Percentiles rank a stretch among this genome's conserved stretches.
Evolutionary conservation across 1,139 yeast genomes (phyloP).

Genomic region (Kluyveromyces sp.): DNA sequence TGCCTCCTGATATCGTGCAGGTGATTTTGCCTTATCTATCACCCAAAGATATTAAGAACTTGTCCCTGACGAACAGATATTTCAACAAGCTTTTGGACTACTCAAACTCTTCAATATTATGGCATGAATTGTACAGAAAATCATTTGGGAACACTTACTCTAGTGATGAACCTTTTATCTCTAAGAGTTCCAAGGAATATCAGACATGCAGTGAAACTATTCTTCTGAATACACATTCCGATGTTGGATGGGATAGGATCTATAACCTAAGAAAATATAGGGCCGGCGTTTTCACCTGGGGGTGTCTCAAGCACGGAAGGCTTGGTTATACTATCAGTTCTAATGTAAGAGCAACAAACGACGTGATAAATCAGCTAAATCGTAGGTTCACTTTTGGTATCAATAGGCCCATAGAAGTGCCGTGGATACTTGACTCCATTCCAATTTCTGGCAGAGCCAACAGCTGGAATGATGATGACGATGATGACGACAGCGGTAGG

Average conservation of each 20-base stretch:
- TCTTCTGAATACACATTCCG: constrained; percentile 24
- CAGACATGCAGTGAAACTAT: constrained; percentile 30
- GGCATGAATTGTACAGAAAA: constrained; percentile 44
- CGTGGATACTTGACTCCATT: constrained; percentile 24
- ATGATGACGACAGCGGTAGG: not conserved
- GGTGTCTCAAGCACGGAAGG: constrained; percentile 46
- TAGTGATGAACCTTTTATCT: constrained; percentile 38
- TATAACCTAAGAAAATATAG: constrained; percentile 39
- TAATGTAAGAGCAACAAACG: constrained; percentile 29
- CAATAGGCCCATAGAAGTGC: constrained; percentile 39
- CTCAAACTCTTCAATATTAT: constrained; percentile 37
- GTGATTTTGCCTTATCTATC: constrained; percentile 32
- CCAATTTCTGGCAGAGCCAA: constrained; percentile 7
- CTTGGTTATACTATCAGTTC: constrained; percentile 44
- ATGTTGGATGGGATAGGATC: constrained; percentile 44
- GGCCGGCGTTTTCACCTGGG: constrained; percentile 58
- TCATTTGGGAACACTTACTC: constrained; percentile 39
- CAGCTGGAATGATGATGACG: constrained; percentile 21
- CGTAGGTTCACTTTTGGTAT: constrained; percentile 35
- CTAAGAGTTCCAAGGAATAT: constrained; percentile 16
- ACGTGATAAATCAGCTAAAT: constrained; percentile 26
- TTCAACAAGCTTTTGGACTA: constrained; percentile 30
- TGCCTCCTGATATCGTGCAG: constrained; percentile 30
- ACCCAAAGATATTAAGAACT: constrained; percentile 41
- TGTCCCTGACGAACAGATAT: constrained; percentile 40